phyloP scores from a whole-genome alignment of 2,329 filamentous ascomycete species.

The Truncatella angustata region DNA sequence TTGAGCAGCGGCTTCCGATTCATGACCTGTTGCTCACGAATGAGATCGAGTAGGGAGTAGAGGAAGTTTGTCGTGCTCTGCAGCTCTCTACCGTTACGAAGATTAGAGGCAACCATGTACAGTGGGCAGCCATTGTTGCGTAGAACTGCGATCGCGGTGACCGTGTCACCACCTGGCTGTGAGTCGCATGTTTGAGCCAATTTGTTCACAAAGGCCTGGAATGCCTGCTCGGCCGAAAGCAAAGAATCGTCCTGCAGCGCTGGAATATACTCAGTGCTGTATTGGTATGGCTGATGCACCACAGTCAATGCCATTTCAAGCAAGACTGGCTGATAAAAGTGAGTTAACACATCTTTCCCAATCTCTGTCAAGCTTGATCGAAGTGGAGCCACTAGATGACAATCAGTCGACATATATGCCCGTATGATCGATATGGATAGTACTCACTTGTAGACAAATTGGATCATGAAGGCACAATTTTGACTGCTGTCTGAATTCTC shows the following conservation, averaged over 20 bases:
- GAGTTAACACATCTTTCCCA: not conserved
- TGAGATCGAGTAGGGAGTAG: not conserved
- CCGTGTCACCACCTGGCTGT: slow-evolving; percentile 3
- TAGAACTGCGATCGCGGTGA: slow-evolving; percentile 8
- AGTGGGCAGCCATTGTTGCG: not conserved
- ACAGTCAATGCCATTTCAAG: slow-evolving; percentile 9
- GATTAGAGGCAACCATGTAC: slow-evolving; percentile 10
- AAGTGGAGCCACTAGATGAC: not conserved
- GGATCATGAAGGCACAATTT: no score
- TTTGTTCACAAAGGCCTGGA: slow-evolving; percentile 11
- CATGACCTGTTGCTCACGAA: not conserved
- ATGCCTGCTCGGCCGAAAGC: not conserved
- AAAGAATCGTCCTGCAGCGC: slow-evolving; percentile 4
- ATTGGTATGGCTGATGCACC: not conserved
- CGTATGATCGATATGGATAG: no score
- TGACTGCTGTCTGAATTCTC: no score
- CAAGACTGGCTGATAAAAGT: slow-evolving; percentile 7
- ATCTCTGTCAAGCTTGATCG: not conserved
- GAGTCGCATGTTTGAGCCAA: slow-evolving; percentile 11
- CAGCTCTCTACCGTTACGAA: not conserved
- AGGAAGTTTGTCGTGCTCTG: not conserved
- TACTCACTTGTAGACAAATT: no score
- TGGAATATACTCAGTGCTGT: not conserved
- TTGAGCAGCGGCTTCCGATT: slow-evolving; percentile 4
- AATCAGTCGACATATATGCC: no score